Percentiles rank a stretch among this genome's conserved stretches.
Evolutionary conservation across 148 eudicot genomes (phyloP).

Genomic region (Gaultheria prostrata): DNA sequence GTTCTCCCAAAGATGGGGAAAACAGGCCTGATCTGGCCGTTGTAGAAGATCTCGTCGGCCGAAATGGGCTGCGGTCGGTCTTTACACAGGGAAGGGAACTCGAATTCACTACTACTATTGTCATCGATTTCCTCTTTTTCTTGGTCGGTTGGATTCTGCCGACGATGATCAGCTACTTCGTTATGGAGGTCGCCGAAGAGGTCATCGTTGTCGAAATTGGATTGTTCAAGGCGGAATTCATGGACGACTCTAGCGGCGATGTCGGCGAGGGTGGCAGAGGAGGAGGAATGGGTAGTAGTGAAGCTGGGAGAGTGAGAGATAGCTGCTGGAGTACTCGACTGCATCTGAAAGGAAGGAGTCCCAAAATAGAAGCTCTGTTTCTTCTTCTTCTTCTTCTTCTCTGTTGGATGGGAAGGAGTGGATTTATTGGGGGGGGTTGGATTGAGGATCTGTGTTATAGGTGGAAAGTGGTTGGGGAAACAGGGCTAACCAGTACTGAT

Average conservation of each 20-base stretch:
- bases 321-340: conserved; percentile 10
- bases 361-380: too few species aligned
- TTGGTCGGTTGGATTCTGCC: background rate
- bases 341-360: background rate
- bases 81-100: conserved; percentile 31
- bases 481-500: background rate
- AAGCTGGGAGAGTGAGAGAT: conserved; percentile 31
- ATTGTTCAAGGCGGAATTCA: conserved; percentile 18
- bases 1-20: conserved; percentile 51
- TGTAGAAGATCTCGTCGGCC: conserved; percentile 42
- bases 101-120: conserved; percentile 33
- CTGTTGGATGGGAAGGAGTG: too few species aligned
- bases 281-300: conserved; percentile 17
- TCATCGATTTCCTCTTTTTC: background rate
- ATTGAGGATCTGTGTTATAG: background rate
- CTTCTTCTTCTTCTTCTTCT: too few species aligned
- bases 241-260: conserved; percentile 37
- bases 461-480: conserved; percentile 12
- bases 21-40: conserved; percentile 51
- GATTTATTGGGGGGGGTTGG: background rate
- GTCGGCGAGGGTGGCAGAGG: conserved; percentile 23
- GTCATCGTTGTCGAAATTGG: conserved; percentile 10
- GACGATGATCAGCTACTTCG: background rate
- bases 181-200: conserved; percentile 1
- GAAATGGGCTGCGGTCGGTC: conserved; percentile 17